These are phyloP conservation scores for Physaria fendleri DNA, from an alignment of 345 rosid genomes.

Conservation along the genomic window DNA sequence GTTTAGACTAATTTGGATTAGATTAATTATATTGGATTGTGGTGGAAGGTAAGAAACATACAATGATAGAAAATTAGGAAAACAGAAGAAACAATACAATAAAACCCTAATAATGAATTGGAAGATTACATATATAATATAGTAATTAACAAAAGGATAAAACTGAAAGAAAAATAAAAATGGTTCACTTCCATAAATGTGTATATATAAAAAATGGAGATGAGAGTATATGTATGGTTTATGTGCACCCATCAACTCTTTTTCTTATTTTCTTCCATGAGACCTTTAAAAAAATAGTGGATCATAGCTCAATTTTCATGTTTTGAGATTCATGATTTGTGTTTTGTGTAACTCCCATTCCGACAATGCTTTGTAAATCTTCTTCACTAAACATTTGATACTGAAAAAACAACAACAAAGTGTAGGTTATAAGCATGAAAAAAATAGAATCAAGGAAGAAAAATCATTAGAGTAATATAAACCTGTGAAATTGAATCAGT, in stretches of 20 bases:
- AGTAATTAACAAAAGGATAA: neutral
- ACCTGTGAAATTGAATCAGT: slow-evolving; percentile 47
- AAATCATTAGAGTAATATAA: neutral
- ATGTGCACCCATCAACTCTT: slow-evolving; percentile 44
- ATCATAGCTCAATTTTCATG: slow-evolving; percentile 56
- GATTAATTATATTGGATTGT: neutral
- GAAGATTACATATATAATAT: neutral
- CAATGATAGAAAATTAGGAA: slow-evolving; percentile 12
- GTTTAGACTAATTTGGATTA: slow-evolving; percentile 1
- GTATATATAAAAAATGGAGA: slow-evolving; percentile 6
- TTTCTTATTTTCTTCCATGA: slow-evolving; percentile 22
- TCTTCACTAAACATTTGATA: slow-evolving; percentile 53
- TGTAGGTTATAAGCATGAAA: neutral
- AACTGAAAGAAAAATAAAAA: neutral
- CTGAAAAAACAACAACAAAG: slow-evolving; percentile 29
- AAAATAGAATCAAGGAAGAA: neutral
- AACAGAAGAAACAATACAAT: neutral
- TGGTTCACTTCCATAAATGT: neutral
- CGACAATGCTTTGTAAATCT: slow-evolving; percentile 76
- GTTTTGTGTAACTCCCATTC: slow-evolving; percentile 69
- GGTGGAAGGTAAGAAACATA: slow-evolving; percentile 1
- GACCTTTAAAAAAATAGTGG: neutral
- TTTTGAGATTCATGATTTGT: slow-evolving; percentile 34
- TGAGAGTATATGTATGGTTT: slow-evolving; percentile 27
- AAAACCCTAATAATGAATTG: slow-evolving; percentile 4